Percentiles rank a stretch among this genome's conserved stretches.
Evolutionary conservation across 225 moss, liverwort and hornwort genomes (phyloP).

Genomic region (Neckera pumila): DNA sequence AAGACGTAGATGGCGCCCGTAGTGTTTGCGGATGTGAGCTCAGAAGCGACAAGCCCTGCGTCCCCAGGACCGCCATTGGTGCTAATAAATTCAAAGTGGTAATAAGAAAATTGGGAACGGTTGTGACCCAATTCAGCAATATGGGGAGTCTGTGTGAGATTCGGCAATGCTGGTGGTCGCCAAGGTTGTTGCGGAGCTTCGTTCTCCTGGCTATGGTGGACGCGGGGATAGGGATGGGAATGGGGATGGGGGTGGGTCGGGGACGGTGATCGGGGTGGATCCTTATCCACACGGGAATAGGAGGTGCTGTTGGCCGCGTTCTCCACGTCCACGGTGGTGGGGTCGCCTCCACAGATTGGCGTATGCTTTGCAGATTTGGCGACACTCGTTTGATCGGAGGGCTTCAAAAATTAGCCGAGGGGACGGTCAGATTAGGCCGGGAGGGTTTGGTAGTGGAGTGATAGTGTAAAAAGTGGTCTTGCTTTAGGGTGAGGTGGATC

Average conservation of each 20-base stretch:
- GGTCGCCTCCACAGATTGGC: not conserved
- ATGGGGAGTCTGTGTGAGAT: not conserved
- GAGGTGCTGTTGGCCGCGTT: not conserved
- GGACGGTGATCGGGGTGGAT: not conserved
- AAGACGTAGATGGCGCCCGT: not conserved
- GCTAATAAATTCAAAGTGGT: not conserved
- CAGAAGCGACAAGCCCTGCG: constrained; percentile 13
- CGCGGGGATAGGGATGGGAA: not conserved
- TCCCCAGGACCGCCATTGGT: constrained; percentile 24
- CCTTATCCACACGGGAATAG: constrained; percentile 3
- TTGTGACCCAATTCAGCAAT: not conserved
- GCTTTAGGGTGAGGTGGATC: too few species aligned
- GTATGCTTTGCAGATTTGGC: not conserved
- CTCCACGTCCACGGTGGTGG: constrained; percentile 24
- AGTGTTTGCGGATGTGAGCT: constrained; percentile 12
- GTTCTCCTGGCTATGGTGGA: constrained; percentile 5
- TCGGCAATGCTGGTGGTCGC: not conserved
- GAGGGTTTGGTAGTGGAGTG: not conserved
- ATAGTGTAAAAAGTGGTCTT: not conserved
- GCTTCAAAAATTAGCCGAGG: not conserved
- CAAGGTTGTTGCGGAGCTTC: not conserved
- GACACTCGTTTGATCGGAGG: not conserved
- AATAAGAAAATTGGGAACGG: not conserved
- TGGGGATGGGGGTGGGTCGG: too few species aligned
- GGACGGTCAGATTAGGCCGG: not conserved